Conservation (phyloP, 345 rosid species). For the Melastoma malabathricum region DNA sequence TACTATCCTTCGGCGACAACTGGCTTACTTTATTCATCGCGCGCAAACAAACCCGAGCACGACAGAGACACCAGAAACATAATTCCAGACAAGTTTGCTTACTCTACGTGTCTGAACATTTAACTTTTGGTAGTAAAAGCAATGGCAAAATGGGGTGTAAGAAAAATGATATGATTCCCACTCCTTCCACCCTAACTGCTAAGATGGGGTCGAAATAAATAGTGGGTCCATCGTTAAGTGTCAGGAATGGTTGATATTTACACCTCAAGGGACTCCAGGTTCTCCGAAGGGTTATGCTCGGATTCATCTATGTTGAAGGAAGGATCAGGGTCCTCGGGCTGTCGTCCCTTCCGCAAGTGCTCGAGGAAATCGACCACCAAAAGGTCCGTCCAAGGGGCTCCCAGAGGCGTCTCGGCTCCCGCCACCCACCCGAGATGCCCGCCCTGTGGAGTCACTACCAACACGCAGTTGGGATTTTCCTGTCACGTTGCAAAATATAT, state of each 20-base stretch:
- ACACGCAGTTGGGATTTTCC: slow-evolving; percentile 70
- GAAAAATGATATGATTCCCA: too few relatives aligned
- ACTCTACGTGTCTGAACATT: too few relatives aligned
- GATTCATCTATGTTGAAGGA: slow-evolving; percentile 6
- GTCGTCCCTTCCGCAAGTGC: slow-evolving; percentile 33
- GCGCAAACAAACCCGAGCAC: too few relatives aligned
- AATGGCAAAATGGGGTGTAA: too few relatives aligned
- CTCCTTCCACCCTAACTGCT: too few relatives aligned
- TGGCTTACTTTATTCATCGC: too few relatives aligned
- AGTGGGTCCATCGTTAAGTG: background rate
- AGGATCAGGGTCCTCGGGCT: slow-evolving; percentile 2
- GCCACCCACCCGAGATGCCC: slow-evolving; percentile 95
- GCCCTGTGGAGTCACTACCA: slow-evolving; percentile 78
- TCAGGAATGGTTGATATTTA: slow-evolving; percentile 3
- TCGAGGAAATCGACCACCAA: slow-evolving; percentile 75
- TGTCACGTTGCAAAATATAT: slow-evolving; percentile 10
- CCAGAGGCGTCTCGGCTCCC: slow-evolving; percentile 52
- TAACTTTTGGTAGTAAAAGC: too few relatives aligned
- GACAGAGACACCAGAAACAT: too few relatives aligned
- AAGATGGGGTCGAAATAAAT: background rate
- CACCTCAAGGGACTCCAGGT: slow-evolving; percentile 18
- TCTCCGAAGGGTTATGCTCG: slow-evolving; percentile 8
- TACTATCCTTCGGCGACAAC: too few relatives aligned
- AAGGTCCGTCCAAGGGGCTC: slow-evolving; percentile 83
- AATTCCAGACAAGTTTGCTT: too few relatives aligned